phyloP scores from a whole-genome alignment of 805 yeast genomes.

The Schizosaccharomyces octosporus region DNA sequence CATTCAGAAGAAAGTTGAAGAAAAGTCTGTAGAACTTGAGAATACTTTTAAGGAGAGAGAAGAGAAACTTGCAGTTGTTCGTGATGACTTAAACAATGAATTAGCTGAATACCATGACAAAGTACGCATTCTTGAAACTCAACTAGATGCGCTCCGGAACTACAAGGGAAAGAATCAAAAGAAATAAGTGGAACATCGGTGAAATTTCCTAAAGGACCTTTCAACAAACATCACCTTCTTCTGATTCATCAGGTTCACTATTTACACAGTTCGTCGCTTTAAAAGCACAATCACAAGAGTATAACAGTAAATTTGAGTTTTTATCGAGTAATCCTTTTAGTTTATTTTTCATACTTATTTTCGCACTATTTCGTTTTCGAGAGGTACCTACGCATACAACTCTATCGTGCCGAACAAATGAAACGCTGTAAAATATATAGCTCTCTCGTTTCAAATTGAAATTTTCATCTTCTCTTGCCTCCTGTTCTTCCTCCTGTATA shows the following conservation, averaged over 20 bases:
- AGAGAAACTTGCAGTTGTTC: slow-evolving; percentile 79
- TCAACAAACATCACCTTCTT: no score
- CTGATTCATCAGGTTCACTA: no score
- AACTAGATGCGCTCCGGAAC: neutral
- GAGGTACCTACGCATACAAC: neutral
- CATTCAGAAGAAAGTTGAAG: slow-evolving; percentile 80
- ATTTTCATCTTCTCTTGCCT: no score
- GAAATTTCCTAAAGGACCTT: neutral
- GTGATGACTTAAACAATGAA: slow-evolving; percentile 81
- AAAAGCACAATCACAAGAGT: neutral
- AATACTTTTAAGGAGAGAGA: slow-evolving; percentile 97
- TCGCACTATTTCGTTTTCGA: neutral
- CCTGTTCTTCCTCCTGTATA: neutral
- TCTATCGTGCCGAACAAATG: neutral
- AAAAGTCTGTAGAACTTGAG: slow-evolving; percentile 88
- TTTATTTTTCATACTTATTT: neutral
- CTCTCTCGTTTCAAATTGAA: no score
- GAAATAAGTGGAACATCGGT: neutral
- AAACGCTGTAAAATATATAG: neutral
- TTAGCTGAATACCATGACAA: slow-evolving; percentile 54
- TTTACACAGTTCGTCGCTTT: neutral
- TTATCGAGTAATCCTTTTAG: neutral
- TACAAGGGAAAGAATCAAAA: neutral
- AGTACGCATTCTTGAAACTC: neutral
- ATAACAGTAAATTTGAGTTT: neutral